phyloP scores from a whole-genome alignment of 306 rosid genomes.

The Lathyrus tuberosus region DNA sequence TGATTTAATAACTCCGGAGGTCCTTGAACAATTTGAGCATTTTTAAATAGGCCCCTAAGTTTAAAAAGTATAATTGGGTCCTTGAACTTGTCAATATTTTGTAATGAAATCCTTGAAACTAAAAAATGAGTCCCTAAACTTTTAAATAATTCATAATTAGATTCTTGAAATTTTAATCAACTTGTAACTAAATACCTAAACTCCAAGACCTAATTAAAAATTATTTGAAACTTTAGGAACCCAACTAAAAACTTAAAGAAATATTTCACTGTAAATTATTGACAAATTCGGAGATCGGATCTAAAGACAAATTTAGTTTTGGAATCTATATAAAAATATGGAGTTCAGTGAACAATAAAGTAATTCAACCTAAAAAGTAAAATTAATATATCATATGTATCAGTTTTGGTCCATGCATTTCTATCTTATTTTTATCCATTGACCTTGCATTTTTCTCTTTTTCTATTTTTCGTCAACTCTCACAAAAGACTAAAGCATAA shows the following conservation, averaged over 20 bases:
- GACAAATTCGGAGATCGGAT: neutral
- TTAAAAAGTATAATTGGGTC: neutral
- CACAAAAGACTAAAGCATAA: constrained; percentile 19
- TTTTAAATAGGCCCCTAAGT: neutral
- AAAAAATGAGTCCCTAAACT: neutral
- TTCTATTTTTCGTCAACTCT: constrained; percentile 13
- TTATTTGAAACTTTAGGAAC: neutral
- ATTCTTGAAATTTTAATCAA: neutral
- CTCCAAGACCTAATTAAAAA: neutral
- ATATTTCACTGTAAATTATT: neutral
- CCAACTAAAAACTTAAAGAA: neutral
- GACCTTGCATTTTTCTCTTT: constrained; percentile 11
- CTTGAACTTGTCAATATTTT: neutral
- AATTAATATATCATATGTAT: constrained; percentile 13
- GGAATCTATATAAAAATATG: neutral
- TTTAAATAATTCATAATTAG: neutral
- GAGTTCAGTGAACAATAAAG: neutral
- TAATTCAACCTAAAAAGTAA: constrained; percentile 14
- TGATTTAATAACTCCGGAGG: neutral
- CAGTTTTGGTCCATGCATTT: constrained; percentile 2
- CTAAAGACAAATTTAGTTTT: neutral
- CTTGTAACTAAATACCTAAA: neutral
- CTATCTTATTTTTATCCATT: neutral
- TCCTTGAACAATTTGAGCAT: neutral
- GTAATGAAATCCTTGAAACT: neutral